A percentile compares a stretch with the other conserved stretches of the same genome.
Conservation (phyloP, 805 yeast species). For the Brettanomyces anomalus region DNA sequence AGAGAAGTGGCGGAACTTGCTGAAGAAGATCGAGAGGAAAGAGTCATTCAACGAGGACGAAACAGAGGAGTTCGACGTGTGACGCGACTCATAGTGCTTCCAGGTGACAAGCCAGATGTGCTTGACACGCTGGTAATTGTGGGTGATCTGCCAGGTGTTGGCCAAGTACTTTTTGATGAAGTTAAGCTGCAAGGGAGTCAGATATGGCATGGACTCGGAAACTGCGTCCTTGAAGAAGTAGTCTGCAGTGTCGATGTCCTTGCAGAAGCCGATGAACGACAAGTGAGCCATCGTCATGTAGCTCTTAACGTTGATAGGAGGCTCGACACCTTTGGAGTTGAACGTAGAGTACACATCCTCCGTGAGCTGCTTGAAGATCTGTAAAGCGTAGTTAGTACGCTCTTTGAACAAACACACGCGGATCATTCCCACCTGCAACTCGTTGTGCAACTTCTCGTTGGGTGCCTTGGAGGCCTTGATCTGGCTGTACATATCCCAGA, state of each 20-base stretch:
- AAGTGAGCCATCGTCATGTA: constrained; percentile 67
- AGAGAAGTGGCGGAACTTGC: constrained; percentile 40
- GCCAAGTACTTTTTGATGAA: constrained; percentile 55
- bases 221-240: constrained; percentile 69
- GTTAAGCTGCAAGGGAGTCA: constrained; percentile 63
- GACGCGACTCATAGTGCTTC: constrained; percentile 40
- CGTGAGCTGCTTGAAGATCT: constrained; percentile 52
- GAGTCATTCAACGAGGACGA: constrained; percentile 64
- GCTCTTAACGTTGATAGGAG: constrained; percentile 33
- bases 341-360: constrained; percentile 34
- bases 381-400: constrained; percentile 57
- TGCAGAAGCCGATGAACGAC: constrained; percentile 69
- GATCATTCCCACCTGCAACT: constrained; percentile 63
- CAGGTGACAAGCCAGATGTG: constrained; percentile 57
- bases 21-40: constrained; percentile 61
- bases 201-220: constrained; percentile 61
- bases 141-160: constrained; percentile 50
- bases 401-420: constrained; percentile 60
- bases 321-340: constrained; percentile 22
- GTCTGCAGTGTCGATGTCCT: constrained; percentile 61
- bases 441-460: constrained; percentile 28
- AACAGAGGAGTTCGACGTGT: constrained; percentile 54
- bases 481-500: constrained; percentile 43
- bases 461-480: constrained; percentile 25
- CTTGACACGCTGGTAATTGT: constrained; percentile 48